phyloP scores from a whole-genome alignment of 192 early-diverging fungal species.

The Pecoramyces ruminantium region DNA sequence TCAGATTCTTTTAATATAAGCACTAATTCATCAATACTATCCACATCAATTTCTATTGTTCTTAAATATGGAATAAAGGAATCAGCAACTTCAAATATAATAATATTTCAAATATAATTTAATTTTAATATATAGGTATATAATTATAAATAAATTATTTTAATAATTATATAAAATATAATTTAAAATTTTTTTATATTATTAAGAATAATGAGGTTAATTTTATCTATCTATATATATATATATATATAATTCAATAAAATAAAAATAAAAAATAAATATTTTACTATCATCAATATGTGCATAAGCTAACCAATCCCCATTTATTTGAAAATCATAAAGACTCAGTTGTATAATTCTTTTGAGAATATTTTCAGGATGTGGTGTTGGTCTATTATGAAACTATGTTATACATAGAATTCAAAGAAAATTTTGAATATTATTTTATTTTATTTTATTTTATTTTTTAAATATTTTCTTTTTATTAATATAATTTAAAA shows the following conservation, averaged over 20 bases:
- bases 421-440: neutral
- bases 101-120: too few relatives aligned
- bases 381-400: constrained; percentile 57
- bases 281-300: constrained; percentile 3
- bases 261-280: neutral
- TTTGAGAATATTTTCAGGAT: constrained; percentile 67
- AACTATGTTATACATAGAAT: constrained; percentile 29
- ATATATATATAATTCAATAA: too few relatives aligned
- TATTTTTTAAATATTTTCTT: neutral
- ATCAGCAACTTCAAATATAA: constrained; percentile 65
- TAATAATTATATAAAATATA: too few relatives aligned
- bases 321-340: constrained; percentile 69
- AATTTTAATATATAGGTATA: too few relatives aligned
- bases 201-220: too few relatives aligned
- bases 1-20: constrained; percentile 78
- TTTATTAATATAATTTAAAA: constrained; percentile 7
- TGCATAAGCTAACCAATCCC: constrained; percentile 20
- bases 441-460: neutral
- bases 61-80: constrained; percentile 71
- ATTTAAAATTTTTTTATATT: too few relatives aligned
- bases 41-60: constrained; percentile 84
- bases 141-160: too few relatives aligned
- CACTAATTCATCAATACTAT: constrained; percentile 86
- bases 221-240: too few relatives aligned
- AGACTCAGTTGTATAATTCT: constrained; percentile 71